phyloP scores from a whole-genome alignment of 805 yeast genomes.

The Candida fluviatilis region DNA sequence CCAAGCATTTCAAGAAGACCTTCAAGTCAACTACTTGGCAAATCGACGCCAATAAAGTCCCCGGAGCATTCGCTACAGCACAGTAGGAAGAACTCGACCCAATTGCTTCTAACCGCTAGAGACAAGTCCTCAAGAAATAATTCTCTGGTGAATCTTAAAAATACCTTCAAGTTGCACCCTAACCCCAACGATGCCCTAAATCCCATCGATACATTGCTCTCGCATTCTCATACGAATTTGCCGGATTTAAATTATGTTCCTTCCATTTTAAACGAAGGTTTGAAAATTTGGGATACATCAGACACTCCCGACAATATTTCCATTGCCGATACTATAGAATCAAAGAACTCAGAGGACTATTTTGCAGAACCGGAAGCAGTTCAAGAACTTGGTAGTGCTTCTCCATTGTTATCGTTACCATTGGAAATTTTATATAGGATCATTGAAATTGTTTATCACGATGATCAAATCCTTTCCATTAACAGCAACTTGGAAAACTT shows the following conservation, averaged over 20 bases:
- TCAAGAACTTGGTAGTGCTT: not conserved
- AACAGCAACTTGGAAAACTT: constrained; percentile 50
- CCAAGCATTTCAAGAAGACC: not conserved
- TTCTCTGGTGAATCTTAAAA: not conserved
- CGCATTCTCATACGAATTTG: not conserved
- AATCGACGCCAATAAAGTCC: constrained; percentile 1
- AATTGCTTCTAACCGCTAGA: not conserved
- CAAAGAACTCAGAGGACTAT: constrained; percentile 5
- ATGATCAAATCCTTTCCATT: constrained; percentile 44
- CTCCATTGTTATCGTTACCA: constrained; percentile 36
- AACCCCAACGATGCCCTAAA: constrained; percentile 1
- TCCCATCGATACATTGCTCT: constrained; percentile 2
- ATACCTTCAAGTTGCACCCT: constrained; percentile 4
- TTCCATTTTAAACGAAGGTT: constrained; percentile 2
- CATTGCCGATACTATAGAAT: constrained; percentile 7
- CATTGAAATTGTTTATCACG: constrained; percentile 52
- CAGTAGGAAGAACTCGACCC: not conserved
- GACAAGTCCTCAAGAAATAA: constrained; percentile 2
- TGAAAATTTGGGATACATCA: constrained; percentile 4
- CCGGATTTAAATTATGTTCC: not conserved
- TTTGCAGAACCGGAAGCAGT: not conserved
- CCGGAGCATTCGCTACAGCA: not conserved
- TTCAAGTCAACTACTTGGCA: not conserved
- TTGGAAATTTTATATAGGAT: constrained; percentile 54
- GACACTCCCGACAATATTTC: constrained; percentile 4